Evolutionary conservation across 257 asterid genomes (phyloP).

Genomic region (Solanum virginianum): DNA sequence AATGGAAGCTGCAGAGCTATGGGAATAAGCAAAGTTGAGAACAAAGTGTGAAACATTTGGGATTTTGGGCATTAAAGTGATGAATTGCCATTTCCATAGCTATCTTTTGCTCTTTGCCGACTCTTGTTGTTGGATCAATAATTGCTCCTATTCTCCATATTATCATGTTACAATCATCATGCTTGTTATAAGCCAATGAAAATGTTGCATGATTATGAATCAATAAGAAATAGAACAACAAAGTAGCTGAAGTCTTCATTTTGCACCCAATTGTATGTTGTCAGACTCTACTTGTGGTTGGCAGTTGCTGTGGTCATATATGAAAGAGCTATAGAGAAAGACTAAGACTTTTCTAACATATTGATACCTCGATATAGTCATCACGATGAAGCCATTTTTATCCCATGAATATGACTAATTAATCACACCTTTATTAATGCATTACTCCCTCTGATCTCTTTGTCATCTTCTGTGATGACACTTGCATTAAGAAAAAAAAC

Average conservation of each 20-base stretch:
- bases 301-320: not conserved
- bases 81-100: constrained; percentile 40
- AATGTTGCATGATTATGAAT: not conserved
- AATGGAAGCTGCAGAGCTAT: constrained; percentile 23
- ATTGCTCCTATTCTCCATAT: constrained; percentile 18
- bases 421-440: too few relatives aligned
- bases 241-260: not conserved
- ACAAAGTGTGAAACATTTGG: constrained; percentile 10
- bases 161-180: not conserved
- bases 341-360: not conserved
- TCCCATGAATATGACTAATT: too few relatives aligned
- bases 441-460: too few relatives aligned
- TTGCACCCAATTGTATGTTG: not conserved
- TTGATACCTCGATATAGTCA: not conserved
- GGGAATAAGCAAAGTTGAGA: constrained; percentile 17
- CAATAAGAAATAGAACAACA: not conserved
- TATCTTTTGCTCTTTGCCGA: constrained; percentile 45
- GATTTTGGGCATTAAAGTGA: constrained; percentile 8
- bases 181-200: not conserved
- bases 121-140: constrained; percentile 6
- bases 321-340: not conserved
- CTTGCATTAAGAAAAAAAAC: too few relatives aligned
- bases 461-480: too few relatives aligned
- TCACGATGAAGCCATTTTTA: too few relatives aligned
- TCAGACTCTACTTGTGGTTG: not conserved